Evolutionary conservation across 441 rosid species (phyloP), one percentile per base, ranked within the genome.

Genomic region (Bruguiera hainesii): DNA sequence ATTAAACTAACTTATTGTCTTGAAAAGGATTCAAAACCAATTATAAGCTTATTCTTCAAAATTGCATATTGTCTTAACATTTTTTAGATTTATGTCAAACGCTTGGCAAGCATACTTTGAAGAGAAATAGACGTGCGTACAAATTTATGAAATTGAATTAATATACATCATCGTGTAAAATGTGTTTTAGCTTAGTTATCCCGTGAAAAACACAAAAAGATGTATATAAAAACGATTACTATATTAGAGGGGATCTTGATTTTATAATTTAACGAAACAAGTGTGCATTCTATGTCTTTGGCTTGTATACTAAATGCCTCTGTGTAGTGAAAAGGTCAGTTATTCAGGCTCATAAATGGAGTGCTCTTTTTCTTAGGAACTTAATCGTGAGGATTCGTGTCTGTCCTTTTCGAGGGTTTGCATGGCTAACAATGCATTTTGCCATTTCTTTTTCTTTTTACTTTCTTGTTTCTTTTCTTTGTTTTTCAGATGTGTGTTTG

Each of bases 251-350:
- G 57, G 15, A 31, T 10, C 11, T 10, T 10, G 46, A 37, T 37
- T 37, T 37, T 37, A 37, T 49, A 7, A 21, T 13, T 20, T 15
- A 26, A 19, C 11, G 56, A 49, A 48, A 64, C 49, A 64, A 62
- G 60, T 21, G n/a, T 62, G 49, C 55, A 62, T 35, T 7, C 42
- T 60, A 68, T 60, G 76, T 71, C 67, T 53, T 51, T 69, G 20
- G 61, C 50, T 72, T 65, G 48, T 51, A 21, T 56, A 55, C 60
- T 65, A 60, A 59, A 65, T 37, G 60, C 13, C 58, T 51, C 49
- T 13, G 51, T 61, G 29, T 1, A 13, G 26, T 4, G 60, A 23
- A 56, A 26, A 21, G 26, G 53, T 28, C 63, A 46, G n/a, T 29
- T 35, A 11, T 29, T 55, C 4, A 53, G 11, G 29, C 28, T 48